Percentiles rank a stretch among this genome's conserved stretches.
Conservation (phyloP, 495 filamentous ascomycete genomes). For the Pyrenula aspistea region DNA sequence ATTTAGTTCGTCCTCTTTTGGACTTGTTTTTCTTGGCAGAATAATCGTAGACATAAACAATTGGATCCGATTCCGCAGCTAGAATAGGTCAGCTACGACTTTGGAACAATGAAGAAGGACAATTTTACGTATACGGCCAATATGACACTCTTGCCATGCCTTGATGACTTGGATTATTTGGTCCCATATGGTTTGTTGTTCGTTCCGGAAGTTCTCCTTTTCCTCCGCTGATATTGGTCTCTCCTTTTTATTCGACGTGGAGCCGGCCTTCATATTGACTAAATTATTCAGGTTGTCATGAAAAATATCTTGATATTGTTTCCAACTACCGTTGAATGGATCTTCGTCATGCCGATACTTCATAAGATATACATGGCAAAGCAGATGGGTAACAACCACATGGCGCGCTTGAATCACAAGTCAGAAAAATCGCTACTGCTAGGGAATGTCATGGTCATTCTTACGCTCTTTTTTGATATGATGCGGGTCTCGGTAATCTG, state of each 20-base stretch:
- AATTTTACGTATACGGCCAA: neutral
- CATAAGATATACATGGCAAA: neutral
- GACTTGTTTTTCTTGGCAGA: no score
- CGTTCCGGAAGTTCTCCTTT: neutral
- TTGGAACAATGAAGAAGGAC: no score
- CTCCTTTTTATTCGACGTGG: neutral
- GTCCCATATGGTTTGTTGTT: neutral
- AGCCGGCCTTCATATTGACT: neutral
- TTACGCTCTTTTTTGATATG: conserved; percentile 68
- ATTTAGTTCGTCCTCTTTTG: no score
- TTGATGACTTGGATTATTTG: neutral
- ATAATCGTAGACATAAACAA: no score
- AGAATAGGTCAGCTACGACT: no score
- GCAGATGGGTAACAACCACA: neutral
- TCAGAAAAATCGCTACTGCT: neutral
- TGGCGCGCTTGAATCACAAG: neutral
- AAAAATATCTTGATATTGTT: neutral
- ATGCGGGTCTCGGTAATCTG: conserved; percentile 72
- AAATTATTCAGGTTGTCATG: neutral
- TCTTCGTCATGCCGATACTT: neutral
- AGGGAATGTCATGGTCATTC: conserved; percentile 9
- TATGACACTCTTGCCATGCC: neutral
- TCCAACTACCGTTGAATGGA: neutral
- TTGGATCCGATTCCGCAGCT: no score
- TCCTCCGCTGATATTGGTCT: neutral